These are phyloP conservation scores for Citrus trifoliata DNA, from an alignment of 345 rosid species.

Conservation along the genomic window DNA sequence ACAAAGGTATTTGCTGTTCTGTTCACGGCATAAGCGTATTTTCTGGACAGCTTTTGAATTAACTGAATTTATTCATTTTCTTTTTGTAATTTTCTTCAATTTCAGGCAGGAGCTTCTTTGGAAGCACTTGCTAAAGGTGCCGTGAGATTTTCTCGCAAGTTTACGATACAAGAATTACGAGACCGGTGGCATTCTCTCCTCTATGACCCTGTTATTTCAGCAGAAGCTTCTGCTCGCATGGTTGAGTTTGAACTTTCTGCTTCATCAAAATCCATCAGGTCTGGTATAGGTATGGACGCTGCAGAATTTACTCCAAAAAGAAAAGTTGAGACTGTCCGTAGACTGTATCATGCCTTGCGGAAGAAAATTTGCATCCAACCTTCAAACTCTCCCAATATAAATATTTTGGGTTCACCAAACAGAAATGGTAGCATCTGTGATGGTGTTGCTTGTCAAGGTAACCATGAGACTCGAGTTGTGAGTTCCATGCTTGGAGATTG, in stretches of 20 bases:
- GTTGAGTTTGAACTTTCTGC: constrained; percentile 48
- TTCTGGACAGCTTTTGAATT: neutral
- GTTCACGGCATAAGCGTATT: neutral
- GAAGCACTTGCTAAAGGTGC: constrained; percentile 98
- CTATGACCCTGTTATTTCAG: constrained; percentile 84
- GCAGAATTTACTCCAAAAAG: constrained; percentile 27
- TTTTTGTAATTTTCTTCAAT: constrained; percentile 3
- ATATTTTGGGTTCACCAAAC: constrained; percentile 15
- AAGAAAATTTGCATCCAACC: constrained; percentile 25
- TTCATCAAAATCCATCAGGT: constrained; percentile 25
- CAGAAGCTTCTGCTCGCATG: constrained; percentile 75
- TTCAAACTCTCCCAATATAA: neutral
- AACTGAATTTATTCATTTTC: neutral
- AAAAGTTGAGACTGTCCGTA: constrained; percentile 36
- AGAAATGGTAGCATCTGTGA: neutral
- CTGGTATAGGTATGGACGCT: constrained; percentile 26
- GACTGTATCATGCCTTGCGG: constrained; percentile 25
- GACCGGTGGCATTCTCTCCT: constrained; percentile 91
- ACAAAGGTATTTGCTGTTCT: neutral
- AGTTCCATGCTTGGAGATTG: constrained; percentile 17
- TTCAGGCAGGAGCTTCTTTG: constrained; percentile 95
- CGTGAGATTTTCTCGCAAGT: constrained; percentile 75
- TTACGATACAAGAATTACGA: constrained; percentile 63
- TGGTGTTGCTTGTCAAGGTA: constrained; percentile 9
- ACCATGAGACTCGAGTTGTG: constrained; percentile 1